These are phyloP conservation scores for Penicillium tannophilum DNA, from an alignment of 495 filamentous ascomycete species.

Conservation along the genomic window DNA sequence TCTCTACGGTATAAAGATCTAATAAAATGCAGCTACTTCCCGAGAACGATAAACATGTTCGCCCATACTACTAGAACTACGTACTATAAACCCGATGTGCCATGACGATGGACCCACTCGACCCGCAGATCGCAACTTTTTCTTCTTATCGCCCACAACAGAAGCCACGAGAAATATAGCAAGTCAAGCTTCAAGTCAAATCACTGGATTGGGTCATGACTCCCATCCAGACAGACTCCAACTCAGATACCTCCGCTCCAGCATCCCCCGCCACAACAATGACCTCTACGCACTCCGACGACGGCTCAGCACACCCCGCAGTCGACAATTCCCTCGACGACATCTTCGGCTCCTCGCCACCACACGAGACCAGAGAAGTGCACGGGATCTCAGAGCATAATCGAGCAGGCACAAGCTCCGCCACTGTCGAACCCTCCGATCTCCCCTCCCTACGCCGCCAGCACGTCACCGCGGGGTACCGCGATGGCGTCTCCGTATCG, in stretches of 20 bases:
- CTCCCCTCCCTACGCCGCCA: constrained; percentile 71
- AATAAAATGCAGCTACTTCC: too few relatives aligned
- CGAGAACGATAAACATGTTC: too few relatives aligned
- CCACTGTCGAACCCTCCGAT: constrained; percentile 58
- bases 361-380: constrained; percentile 12
- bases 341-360: constrained; percentile 52
- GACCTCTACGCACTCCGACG: constrained; percentile 21
- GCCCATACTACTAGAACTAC: too few relatives aligned
- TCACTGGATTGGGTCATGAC: constrained; percentile 1
- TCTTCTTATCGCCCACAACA: constrained; percentile 5
- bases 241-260: constrained; percentile 1
- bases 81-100: neutral
- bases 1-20: too few relatives aligned
- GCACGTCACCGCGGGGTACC: constrained; percentile 86
- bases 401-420: neutral
- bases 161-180: neutral
- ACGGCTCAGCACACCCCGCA: constrained; percentile 15
- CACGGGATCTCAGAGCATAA: neutral
- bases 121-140: constrained; percentile 11
- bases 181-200: neutral
- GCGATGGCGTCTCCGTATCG: constrained; percentile 75
- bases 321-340: constrained; percentile 46
- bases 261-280: constrained; percentile 31
- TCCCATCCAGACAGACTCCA: constrained; percentile 4
- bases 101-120: too few relatives aligned